phyloP scores from a whole-genome alignment of 495 filamentous ascomycete genomes.

The Annulohypoxylon nitens region DNA sequence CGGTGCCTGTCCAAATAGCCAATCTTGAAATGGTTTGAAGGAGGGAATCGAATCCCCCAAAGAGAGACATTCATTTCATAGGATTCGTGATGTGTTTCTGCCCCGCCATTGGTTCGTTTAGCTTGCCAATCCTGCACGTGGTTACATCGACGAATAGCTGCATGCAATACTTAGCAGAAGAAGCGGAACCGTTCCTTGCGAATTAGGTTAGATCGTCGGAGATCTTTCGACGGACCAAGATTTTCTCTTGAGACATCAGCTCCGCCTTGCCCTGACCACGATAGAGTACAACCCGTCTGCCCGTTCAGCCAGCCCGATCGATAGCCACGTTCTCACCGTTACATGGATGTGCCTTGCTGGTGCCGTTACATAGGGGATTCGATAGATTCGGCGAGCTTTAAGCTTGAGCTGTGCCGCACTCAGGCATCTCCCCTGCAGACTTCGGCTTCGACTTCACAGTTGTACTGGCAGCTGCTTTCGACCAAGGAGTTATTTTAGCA shows the following conservation, averaged over 20 bases:
- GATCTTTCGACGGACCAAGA: neutral
- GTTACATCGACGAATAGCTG: constrained; percentile 1
- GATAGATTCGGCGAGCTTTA: neutral
- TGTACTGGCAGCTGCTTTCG: neutral
- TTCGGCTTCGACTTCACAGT: neutral
- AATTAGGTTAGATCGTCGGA: neutral
- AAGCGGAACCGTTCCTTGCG: neutral
- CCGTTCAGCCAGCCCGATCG: constrained; percentile 9
- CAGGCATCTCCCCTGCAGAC: constrained; percentile 5
- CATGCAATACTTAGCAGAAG: neutral
- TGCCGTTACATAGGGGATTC: neutral
- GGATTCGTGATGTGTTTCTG: neutral
- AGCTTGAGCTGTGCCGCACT: neutral
- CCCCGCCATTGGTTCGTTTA: neutral
- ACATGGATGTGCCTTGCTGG: neutral
- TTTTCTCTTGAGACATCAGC: neutral
- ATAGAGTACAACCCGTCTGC: neutral
- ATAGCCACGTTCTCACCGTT: constrained; percentile 1
- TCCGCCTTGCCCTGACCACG: constrained; percentile 3
- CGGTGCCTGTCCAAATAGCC: neutral
- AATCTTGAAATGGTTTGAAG: constrained; percentile 2
- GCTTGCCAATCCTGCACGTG: neutral
- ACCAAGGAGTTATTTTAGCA: constrained; percentile 7
- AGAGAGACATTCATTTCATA: neutral
- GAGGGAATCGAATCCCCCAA: constrained; percentile 12